Conservation (phyloP, 352 stramenopile species). For the Pythium apleroticum region DNA sequence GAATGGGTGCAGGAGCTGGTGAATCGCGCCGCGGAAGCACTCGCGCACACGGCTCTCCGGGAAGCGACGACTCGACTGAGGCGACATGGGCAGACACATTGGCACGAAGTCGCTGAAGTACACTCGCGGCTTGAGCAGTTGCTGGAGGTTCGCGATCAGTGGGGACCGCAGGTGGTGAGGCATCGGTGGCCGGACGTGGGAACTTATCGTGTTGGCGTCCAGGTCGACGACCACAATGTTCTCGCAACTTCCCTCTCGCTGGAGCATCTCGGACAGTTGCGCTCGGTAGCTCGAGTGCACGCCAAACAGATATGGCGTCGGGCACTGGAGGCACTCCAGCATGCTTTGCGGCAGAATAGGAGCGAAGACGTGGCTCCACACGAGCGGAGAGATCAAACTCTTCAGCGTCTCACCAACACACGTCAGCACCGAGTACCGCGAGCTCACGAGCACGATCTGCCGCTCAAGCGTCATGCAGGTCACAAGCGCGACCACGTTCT, state of each 20-base stretch:
- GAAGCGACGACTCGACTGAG: constrained; percentile 37
- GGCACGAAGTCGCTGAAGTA: constrained; percentile 79
- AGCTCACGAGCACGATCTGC: constrained; percentile 80
- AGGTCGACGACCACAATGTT: constrained; percentile 75
- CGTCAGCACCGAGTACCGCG: constrained; percentile 77
- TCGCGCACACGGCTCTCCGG: constrained; percentile 57
- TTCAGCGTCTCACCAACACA: constrained; percentile 78
- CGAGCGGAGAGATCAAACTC: constrained; percentile 68
- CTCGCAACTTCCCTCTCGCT: constrained; percentile 68
- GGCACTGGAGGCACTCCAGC: constrained; percentile 82
- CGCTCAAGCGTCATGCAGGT: constrained; percentile 76
- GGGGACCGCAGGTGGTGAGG: constrained; percentile 43
- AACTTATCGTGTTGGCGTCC: constrained; percentile 59
- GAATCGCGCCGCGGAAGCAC: constrained; percentile 54
- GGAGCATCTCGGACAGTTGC: constrained; percentile 73
- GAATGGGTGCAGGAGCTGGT: constrained; percentile 52
- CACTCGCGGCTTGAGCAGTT: constrained; percentile 71
- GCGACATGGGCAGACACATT: constrained; percentile 44
- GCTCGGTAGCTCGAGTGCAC: constrained; percentile 69
- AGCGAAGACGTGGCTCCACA: constrained; percentile 87
- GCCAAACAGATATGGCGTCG: constrained; percentile 86
- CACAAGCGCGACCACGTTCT: constrained; percentile 67
- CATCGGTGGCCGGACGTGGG: constrained; percentile 39
- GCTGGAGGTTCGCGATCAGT: constrained; percentile 48
- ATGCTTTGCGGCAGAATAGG: constrained; percentile 80